phyloP scores from a whole-genome alignment of 768 basidiomycete species.

The Trametes punicea region DNA sequence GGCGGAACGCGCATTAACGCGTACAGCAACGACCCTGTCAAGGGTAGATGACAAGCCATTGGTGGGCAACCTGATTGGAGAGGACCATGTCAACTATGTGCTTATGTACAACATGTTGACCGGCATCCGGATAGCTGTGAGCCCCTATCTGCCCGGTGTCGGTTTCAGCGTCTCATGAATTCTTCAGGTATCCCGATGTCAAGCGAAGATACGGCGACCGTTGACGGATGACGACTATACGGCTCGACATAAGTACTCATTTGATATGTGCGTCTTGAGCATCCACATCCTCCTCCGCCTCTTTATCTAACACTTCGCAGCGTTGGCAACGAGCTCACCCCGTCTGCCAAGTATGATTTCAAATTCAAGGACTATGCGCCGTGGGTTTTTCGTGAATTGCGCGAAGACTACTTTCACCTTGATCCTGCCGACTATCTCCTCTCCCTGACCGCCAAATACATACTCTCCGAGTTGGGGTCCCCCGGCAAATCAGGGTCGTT shows the following conservation, averaged over 20 bases:
- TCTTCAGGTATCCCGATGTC: conserved; percentile 89
- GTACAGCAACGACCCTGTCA: conserved; percentile 23
- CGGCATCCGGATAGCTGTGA: conserved; percentile 90
- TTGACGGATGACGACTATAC: conserved; percentile 84
- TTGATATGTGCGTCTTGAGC: conserved; percentile 83
- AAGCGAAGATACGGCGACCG: conserved; percentile 88
- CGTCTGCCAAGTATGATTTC: conserved; percentile 97
- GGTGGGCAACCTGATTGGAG: conserved; percentile 96
- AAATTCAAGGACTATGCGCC: conserved; percentile 99
- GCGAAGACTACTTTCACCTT: conserved; percentile 91
- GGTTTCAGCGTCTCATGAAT: background rate
- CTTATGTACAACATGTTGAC: conserved; percentile 99
- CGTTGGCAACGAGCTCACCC: conserved; percentile 96
- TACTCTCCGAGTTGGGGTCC: conserved; percentile 94
- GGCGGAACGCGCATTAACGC: conserved; percentile 51
- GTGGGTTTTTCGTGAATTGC: conserved; percentile 93
- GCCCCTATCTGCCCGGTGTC: conserved; percentile 28
- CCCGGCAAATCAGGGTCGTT: conserved; percentile 99
- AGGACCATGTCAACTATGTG: conserved; percentile 97
- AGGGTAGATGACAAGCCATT: conserved; percentile 47
- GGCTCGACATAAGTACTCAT: conserved; percentile 91
- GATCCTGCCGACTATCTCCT: conserved; percentile 98
- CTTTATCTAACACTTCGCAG: conserved; percentile 38
- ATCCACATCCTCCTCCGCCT: background rate
- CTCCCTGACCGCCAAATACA: conserved; percentile 95